Percentiles rank a stretch among this genome's conserved stretches.
Conservation (phyloP, 176 grass and related monocot species). For the Olyra latifolia region DNA sequence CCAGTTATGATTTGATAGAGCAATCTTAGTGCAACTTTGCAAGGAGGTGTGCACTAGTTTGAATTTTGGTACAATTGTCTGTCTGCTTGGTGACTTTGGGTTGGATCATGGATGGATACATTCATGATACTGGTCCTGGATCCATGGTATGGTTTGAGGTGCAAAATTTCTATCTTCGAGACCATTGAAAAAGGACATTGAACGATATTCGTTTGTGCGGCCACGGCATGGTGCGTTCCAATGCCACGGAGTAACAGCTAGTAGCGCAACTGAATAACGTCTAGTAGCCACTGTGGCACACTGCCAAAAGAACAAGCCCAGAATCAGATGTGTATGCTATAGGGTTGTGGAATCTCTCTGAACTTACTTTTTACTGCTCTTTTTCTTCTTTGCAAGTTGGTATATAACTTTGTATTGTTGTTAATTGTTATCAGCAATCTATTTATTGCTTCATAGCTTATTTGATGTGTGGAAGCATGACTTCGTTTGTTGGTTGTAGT, state of each 20-base stretch:
- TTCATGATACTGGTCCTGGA: constrained; percentile 10
- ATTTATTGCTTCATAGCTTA: neutral
- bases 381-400: neutral
- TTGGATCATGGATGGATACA: neutral
- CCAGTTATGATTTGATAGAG: constrained; percentile 14
- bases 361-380: neutral
- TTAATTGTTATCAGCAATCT: neutral
- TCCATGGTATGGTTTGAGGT: neutral
- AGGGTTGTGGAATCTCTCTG: neutral
- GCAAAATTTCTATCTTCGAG: too few species aligned
- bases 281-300: too few species aligned
- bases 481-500: constrained; percentile 46
- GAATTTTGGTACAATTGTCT: constrained; percentile 14
- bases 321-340: neutral
- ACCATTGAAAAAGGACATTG: too few species aligned
- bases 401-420: neutral
- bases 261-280: too few species aligned
- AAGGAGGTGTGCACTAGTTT: neutral
- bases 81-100: constrained; percentile 5
- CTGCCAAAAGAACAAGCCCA: too few species aligned
- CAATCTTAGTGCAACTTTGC: neutral
- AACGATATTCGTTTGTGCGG: too few species aligned
- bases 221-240: too few species aligned
- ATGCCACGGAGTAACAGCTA: too few species aligned
- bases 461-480: constrained; percentile 18